A percentile compares a stretch with the other conserved stretches of the same genome.
phyloP scores from a whole-genome alignment of 768 basidiomycete genomes.

The Coprinopsis marcescibilis region DNA sequence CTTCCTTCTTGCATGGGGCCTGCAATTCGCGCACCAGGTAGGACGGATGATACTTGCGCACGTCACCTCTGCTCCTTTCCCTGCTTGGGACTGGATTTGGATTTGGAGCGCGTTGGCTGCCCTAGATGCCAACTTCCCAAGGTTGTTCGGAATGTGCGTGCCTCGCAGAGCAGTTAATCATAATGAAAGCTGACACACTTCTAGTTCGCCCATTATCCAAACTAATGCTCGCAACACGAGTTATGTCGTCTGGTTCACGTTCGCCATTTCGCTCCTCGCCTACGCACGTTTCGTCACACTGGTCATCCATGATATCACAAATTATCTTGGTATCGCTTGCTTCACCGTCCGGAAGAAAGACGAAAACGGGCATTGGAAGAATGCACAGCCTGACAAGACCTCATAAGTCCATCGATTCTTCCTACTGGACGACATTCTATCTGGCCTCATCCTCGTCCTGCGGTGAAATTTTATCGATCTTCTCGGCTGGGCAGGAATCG shows the following conservation, averaged over 20 bases:
- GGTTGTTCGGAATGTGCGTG: slow-evolving; percentile 59
- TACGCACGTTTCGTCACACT: slow-evolving; percentile 75
- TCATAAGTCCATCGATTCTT: too few relatives aligned
- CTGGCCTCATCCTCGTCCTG: too few relatives aligned
- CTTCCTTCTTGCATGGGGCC: slow-evolving; percentile 90
- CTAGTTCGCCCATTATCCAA: slow-evolving; percentile 49
- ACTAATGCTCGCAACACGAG: slow-evolving; percentile 52
- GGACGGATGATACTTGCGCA: slow-evolving; percentile 92
- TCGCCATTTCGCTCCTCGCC: slow-evolving; percentile 58
- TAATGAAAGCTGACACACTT: slow-evolving; percentile 1
- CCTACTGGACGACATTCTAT: too few relatives aligned
- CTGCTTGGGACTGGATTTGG: slow-evolving; percentile 85
- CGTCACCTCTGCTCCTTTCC: slow-evolving; percentile 79
- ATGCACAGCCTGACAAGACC: slow-evolving; percentile 8
- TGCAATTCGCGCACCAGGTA: slow-evolving; percentile 86
- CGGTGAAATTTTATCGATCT: too few relatives aligned
- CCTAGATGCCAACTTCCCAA: slow-evolving; percentile 74
- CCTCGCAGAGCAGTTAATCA: slow-evolving; percentile 3
- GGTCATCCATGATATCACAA: slow-evolving; percentile 86
- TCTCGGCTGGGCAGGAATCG: too few relatives aligned
- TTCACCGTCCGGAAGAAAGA: slow-evolving; percentile 90
- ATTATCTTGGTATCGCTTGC: slow-evolving; percentile 91
- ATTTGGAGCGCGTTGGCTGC: slow-evolving; percentile 73
- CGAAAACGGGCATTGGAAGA: slow-evolving; percentile 23
- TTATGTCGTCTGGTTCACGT: slow-evolving; percentile 68